Base-by-base conservation (phyloP, 495 filamentous ascomycete genomes). In the Recurvomyces mirabilis region DNA sequence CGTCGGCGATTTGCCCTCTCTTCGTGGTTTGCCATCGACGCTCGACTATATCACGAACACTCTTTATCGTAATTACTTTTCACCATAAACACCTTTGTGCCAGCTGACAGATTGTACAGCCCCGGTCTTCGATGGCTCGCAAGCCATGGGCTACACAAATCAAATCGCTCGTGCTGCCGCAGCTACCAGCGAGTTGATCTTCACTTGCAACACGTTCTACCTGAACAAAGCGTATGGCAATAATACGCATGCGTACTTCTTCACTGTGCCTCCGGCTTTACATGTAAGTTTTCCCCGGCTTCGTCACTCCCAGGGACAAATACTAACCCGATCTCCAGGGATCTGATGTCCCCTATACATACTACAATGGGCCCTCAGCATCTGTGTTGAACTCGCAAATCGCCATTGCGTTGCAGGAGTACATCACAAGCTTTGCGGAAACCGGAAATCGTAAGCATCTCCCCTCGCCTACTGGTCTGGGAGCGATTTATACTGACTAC, bases 241-340 rank as follows among this genome's bases (percentile, higher is more conserved):
- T 52, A 52, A 70, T 26, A 72, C 72, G 1, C 78, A 71, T 52
- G 60, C 67, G 3, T 84, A 83, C 54, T 52, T 69, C 13, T 84
- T 83, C 58, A 69, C 64, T 51, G 63, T 82, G 37, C 67, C 72
- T 5, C 77, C 80, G 0, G 78, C 62, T 4, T 55, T 65, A 25
- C 75, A 79, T 46, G n/a, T 80, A 42, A 42, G 39, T 32, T 7
- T 6, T n/a, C n/a, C n/a, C n/a, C n/a, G n/a, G n/a, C n/a, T n/a
- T n/a, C n/a, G n/a, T n/a, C n/a, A n/a, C n/a, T n/a, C n/a, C 9
- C 13, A 25, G 9, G 20, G 4, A 73, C 43, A 73, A 66, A 1
- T 75, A 72, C 48, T 5, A 20, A 21, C 14, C n/a, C n/a, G n/a
- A n/a, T n/a, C n/a, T n/a, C n/a, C n/a, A n/a, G n/a, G n/a, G n/a